A percentile compares a stretch with the other conserved stretches of the same genome.
phyloP scores from a whole-genome alignment of 257 asterid genomes.

The Solanum lycopersicoides region DNA sequence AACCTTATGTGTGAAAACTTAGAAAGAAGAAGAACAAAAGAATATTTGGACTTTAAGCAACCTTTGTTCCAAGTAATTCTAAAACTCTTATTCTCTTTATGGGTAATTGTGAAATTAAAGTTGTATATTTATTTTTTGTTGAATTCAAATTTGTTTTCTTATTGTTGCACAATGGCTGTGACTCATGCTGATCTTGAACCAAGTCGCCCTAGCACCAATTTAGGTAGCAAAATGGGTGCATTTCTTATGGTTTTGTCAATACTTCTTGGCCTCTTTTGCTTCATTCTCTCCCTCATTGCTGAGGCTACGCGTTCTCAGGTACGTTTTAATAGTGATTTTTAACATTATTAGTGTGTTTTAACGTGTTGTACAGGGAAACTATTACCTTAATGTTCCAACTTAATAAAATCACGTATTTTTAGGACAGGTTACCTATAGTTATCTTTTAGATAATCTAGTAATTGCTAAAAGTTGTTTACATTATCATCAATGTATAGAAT shows the following conservation, averaged over 20 bases:
- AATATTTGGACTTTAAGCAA: conserved; percentile 87
- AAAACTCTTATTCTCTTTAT: conserved; percentile 10
- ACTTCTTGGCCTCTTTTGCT: conserved; percentile 63
- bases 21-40: conserved; percentile 22
- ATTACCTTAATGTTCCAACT: not conserved
- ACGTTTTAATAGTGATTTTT: not conserved
- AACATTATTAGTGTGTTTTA: not conserved
- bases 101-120: not conserved
- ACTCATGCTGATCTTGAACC: conserved; percentile 88
- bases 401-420: not conserved
- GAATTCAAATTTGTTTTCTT: not conserved
- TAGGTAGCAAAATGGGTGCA: conserved; percentile 78
- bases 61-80: conserved; percentile 91
- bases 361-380: not conserved
- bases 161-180: conserved; percentile 47
- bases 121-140: not conserved
- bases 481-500: not conserved
- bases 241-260: conserved; percentile 53
- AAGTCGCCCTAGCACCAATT: conserved; percentile 26
- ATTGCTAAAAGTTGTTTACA: not conserved
- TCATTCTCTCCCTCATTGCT: conserved; percentile 72
- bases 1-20: conserved; percentile 17
- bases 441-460: not conserved
- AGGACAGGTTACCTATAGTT: not conserved
- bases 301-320: conserved; percentile 81